These are phyloP conservation scores for Coniochaeta ligniaria DNA, from an alignment of 2,329 filamentous ascomycete genomes.

Conservation along the genomic window DNA sequence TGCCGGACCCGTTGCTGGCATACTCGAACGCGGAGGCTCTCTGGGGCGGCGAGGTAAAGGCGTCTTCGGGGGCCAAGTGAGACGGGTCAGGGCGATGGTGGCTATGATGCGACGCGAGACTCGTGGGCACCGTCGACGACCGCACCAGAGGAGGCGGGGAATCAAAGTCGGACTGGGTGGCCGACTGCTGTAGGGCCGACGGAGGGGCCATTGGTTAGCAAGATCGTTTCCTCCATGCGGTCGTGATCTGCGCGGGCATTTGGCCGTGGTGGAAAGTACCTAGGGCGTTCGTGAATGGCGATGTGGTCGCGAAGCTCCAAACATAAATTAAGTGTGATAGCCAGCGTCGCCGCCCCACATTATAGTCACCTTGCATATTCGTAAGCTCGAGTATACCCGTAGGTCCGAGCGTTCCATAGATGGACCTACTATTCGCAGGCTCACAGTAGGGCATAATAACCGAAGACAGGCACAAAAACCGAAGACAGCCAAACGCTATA, in stretches of 20 bases:
- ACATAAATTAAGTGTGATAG: too few relatives aligned
- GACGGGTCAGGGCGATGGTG: slow-evolving; percentile 47
- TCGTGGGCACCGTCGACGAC: slow-evolving; percentile 30
- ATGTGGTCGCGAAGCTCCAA: too few relatives aligned
- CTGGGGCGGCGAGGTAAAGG: slow-evolving; percentile 60
- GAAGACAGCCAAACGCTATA: too few relatives aligned
- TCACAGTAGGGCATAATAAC: too few relatives aligned
- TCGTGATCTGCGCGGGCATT: neutral
- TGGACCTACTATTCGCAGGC: too few relatives aligned
- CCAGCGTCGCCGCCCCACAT: too few relatives aligned
- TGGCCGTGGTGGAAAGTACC: neutral
- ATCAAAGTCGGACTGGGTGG: slow-evolving; percentile 18
- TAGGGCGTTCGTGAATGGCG: neutral
- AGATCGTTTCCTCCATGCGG: neutral
- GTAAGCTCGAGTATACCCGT: too few relatives aligned
- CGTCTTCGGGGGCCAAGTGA: slow-evolving; percentile 78
- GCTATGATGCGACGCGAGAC: slow-evolving; percentile 14
- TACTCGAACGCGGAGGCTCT: slow-evolving; percentile 34
- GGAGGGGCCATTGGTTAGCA: slow-evolving; percentile 18
- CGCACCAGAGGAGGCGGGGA: slow-evolving; percentile 26
- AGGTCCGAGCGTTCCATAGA: too few relatives aligned
- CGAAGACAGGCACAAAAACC: too few relatives aligned
- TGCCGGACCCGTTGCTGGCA: slow-evolving; percentile 21
- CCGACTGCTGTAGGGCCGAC: slow-evolving; percentile 19
- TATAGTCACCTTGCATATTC: too few relatives aligned